Evolutionary conservation across 306 rosid species (phyloP), one percentile per base, ranked within the genome.

Genomic region (Senna tora): DNA sequence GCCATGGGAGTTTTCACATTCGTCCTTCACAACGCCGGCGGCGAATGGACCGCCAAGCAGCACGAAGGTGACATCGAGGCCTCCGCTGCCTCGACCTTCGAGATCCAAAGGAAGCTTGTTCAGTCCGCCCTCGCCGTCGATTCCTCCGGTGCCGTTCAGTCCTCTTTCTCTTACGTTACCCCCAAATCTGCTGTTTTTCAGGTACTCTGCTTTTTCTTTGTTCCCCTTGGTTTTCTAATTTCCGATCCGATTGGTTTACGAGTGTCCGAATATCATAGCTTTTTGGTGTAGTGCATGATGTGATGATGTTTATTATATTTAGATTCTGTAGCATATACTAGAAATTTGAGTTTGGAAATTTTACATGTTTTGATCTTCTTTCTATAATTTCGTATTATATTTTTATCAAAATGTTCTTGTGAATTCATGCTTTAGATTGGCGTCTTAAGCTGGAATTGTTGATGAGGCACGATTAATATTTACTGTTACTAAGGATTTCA

Each of bases 1-100:
- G 64, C 67, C 33, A 93, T 93, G 98, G 98, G 98, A 86, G 92
- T 87, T 0, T 89, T 86, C 85, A 89, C 97, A 19, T 93, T 87
- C 70, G 84, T 93, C 7, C 80, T 87, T 38, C 84, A 84, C 54
- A 86, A 16, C 71, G 72, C 89, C 13, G 96, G 87, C 36, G 88
- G 64, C 36, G 86, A 89, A 32, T 93, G 97, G 98, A 69, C 73
- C 33, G 98, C 86, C 0, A 93, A 93, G 76, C 92, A 91, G 71
- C 5, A 39, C 42, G 74, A 87, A 12, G 98, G 98, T 7, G 94
- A 86, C 20, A 82, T 93, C 8, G 96, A 93, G 75, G 89, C 90
- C 75, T 89, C 94, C 21, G 96, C 88, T 2, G 17, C 74, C 7
- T 76, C 84, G 9, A 55, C 89, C 38, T 90, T 68, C 75, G 91